phyloP scores from a whole-genome alignment of 108 stramenopile genomes.

The Conticribra guillardii region DNA sequence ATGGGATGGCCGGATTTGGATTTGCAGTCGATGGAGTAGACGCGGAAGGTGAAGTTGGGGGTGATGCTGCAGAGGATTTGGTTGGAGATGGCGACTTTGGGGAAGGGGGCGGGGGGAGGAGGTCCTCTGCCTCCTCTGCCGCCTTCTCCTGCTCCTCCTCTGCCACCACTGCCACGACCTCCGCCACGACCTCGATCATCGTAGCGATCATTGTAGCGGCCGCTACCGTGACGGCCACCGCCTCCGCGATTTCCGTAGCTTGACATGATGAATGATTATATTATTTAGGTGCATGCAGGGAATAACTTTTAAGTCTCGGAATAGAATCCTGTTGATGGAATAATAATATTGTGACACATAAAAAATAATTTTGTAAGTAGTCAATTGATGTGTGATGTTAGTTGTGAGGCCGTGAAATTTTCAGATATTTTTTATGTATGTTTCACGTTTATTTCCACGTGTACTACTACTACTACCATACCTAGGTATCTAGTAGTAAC shows the following conservation, averaged over 20 bases:
- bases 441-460: too few species aligned
- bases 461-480: too few species aligned
- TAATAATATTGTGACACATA: too few species aligned
- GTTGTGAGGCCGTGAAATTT: too few species aligned
- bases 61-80: neutral
- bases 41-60: conserved; percentile 53
- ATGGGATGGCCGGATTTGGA: conserved; percentile 40
- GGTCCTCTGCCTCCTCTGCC: neutral
- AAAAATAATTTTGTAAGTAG: too few species aligned
- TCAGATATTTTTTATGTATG: too few species aligned
- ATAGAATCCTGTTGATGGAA: too few species aligned
- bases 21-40: conserved; percentile 45
- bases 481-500: too few species aligned
- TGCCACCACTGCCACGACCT: neutral
- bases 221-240: conserved; percentile 6
- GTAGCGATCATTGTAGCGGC: neutral
- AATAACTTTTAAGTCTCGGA: too few species aligned
- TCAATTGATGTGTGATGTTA: too few species aligned
- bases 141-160: neutral
- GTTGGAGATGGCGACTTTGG: conserved; percentile 5
- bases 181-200: conserved; percentile 1
- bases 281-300: too few species aligned
- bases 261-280: too few species aligned
- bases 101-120: neutral
- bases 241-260: conserved; percentile 1